Conservation (phyloP, 169 alveolate genomes). For the Plasmodium chabaudi region DNA sequence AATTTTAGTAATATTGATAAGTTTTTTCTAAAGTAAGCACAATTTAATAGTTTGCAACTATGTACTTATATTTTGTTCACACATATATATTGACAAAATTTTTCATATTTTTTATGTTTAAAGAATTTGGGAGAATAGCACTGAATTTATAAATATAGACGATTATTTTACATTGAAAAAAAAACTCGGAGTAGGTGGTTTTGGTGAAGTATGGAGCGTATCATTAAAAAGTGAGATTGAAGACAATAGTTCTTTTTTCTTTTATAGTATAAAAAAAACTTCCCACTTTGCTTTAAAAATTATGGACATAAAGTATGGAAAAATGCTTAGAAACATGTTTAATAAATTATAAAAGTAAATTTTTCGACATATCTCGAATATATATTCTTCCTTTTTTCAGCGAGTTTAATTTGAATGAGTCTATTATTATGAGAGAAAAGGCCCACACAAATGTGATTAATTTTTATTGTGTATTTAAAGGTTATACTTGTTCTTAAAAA, state of each 20-base stretch:
- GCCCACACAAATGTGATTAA: constrained; percentile 38
- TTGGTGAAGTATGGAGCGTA: constrained; percentile 72
- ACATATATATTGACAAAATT: no score
- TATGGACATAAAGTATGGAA: constrained; percentile 55
- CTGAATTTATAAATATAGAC: constrained; percentile 42
- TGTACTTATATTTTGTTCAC: no score
- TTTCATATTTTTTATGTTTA: background rate
- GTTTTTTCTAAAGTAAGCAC: constrained; percentile 35
- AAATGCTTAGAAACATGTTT: background rate
- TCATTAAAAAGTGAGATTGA: constrained; percentile 16
- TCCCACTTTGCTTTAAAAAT: constrained; percentile 46
- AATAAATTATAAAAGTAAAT: background rate
- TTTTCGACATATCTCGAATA: background rate
- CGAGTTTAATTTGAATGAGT: constrained; percentile 65
- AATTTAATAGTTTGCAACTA: background rate
- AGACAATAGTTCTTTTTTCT: constrained; percentile 30
- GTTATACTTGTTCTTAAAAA: constrained; percentile 2
- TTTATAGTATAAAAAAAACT: constrained; percentile 37
- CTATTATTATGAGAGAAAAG: constrained; percentile 62
- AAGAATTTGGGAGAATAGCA: constrained; percentile 33
- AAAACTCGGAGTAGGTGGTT: constrained; percentile 56
- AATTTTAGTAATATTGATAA: constrained; percentile 25
- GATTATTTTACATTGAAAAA: constrained; percentile 24
- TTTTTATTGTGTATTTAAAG: constrained; percentile 49
- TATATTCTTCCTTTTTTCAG: constrained; percentile 9